phyloP scores from a whole-genome alignment of 108 stramenopile genomes.

The Licmophora abbreviata region DNA sequence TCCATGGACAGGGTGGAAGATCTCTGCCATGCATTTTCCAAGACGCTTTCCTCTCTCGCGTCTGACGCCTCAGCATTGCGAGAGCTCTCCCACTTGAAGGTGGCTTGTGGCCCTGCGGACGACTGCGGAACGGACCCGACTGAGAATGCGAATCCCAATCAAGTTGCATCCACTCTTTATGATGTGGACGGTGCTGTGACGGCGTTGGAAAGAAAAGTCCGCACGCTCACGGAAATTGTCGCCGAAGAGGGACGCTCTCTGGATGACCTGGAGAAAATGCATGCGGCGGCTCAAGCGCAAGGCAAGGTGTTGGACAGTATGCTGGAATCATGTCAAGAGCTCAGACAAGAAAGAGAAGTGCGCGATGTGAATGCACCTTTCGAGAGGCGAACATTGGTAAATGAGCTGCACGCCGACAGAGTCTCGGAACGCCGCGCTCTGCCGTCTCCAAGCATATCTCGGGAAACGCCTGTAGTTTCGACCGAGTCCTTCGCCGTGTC shows the following conservation, averaged over 20 bases:
- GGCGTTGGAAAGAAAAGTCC: slow-evolving; percentile 21
- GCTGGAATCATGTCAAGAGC: slow-evolving; percentile 4
- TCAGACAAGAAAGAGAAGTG: background rate
- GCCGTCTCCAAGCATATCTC: too few species aligned
- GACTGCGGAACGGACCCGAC: background rate
- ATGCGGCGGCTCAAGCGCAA: slow-evolving; percentile 19
- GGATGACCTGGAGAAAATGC: slow-evolving; percentile 27
- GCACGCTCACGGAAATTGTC: slow-evolving; percentile 16
- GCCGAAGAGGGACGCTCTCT: slow-evolving; percentile 19
- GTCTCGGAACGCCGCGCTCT: too few species aligned
- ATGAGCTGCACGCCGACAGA: too few species aligned
- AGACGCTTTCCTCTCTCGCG: slow-evolving; percentile 15
- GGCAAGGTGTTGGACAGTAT: slow-evolving; percentile 9
- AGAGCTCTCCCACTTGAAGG: slow-evolving; percentile 12
- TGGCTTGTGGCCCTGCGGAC: too few species aligned
- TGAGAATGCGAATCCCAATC: background rate
- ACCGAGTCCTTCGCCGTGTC: too few species aligned
- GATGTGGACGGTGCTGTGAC: slow-evolving; percentile 1
- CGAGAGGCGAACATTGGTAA: too few species aligned
- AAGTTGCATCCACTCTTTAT: background rate
- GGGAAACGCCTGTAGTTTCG: too few species aligned
- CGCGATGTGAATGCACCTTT: too few species aligned
- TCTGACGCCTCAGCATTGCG: slow-evolving; percentile 25
- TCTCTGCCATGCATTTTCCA: slow-evolving; percentile 16
- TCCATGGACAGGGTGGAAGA: too few species aligned